These are phyloP conservation scores for Lentinus polychrous DNA, from an alignment of 1,284 basidiomycete genomes.

Conservation along the genomic window DNA sequence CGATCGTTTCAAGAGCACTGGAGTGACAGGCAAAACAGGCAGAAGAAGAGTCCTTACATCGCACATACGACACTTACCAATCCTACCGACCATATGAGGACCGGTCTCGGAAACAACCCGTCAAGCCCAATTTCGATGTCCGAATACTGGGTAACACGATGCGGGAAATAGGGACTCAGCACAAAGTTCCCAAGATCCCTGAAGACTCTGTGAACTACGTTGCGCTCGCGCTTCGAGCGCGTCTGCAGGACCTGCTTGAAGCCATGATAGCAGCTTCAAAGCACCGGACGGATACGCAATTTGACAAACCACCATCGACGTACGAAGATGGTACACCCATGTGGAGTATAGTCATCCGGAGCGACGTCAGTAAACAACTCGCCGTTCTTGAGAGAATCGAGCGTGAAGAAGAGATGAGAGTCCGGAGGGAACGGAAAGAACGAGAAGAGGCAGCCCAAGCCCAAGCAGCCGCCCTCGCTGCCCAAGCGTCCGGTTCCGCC, in stretches of 20 bases:
- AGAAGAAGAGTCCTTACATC: conserved; percentile 72
- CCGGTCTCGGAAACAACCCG: conserved; percentile 65
- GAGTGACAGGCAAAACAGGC: conserved; percentile 38
- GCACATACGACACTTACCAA: conserved; percentile 53
- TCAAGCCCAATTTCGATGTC: conserved; percentile 57
- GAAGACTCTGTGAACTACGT: conserved; percentile 73
- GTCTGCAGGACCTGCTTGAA: conserved; percentile 65
- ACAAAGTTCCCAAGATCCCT: conserved; percentile 59
- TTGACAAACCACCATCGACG: conserved; percentile 55
- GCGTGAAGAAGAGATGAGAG: conserved; percentile 71
- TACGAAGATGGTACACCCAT: conserved; percentile 65
- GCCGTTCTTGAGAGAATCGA: conserved; percentile 68
- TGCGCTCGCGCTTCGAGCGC: conserved; percentile 69
- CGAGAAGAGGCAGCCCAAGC: conserved; percentile 61
- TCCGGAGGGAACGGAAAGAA: conserved; percentile 70
- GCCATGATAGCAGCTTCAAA: conserved; percentile 65
- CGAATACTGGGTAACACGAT: conserved; percentile 55
- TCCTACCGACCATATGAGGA: conserved; percentile 61
- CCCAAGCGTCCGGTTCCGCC: conserved; percentile 40
- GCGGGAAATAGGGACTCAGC: conserved; percentile 51
- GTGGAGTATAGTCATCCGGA: conserved; percentile 71
- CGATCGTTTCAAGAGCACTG: background rate
- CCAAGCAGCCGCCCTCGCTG: conserved; percentile 53
- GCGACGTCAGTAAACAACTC: conserved; percentile 71
- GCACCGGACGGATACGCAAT: conserved; percentile 67